Evolutionary conservation across 345 rosid genomes (phyloP), one percentile per base, ranked within the genome.

Genomic region (Sisymbrium altissimum): DNA sequence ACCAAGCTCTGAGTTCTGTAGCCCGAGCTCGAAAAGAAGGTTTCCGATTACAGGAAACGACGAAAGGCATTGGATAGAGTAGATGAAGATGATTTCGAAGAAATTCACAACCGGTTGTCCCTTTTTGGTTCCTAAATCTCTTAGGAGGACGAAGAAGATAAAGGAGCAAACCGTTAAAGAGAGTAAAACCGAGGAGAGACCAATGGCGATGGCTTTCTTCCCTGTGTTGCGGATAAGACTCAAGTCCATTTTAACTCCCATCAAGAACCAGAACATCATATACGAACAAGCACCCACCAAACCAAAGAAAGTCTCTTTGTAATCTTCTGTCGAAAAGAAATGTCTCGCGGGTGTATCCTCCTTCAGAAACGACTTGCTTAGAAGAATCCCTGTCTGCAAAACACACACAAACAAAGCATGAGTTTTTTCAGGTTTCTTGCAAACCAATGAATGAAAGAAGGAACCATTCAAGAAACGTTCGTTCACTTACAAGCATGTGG

Each of bases 221-320:
- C 80, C 80, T 0, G 80, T 55, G 41, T 41, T 77, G 11, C 77
- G 54, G 21, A 80, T 48, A 3, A 78, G 35, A 41, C 66, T 19
- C 49, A 81, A 66, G 44, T 87, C 87, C 82, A 79, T 82, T 83
- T 85, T 85, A 64, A 87, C 86, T 59, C 80, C 88, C 78, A 75
- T 71, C 54, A 87, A 73, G 79, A 87, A 87, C 67, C 85, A 64
- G 65, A 81, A 85, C 72, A 85, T 48, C 52, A 66, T 70, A 58
- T 66, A 85, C 2, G 83, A 85, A 35, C 86, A 70, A 3, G 81
- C 29, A 33, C 78, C 85, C 12, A 80, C 5, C 1, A 85, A 45
- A n/a, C 82, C 84, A 32, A 84, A 9, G 12, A 79, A 10, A n/a
- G 57, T 68, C 45, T 73, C 73, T 57, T 71, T 73, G 19, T 78